Base-by-base conservation (phyloP, 495 filamentous ascomycete species). In the Gamarada debralockiae region DNA sequence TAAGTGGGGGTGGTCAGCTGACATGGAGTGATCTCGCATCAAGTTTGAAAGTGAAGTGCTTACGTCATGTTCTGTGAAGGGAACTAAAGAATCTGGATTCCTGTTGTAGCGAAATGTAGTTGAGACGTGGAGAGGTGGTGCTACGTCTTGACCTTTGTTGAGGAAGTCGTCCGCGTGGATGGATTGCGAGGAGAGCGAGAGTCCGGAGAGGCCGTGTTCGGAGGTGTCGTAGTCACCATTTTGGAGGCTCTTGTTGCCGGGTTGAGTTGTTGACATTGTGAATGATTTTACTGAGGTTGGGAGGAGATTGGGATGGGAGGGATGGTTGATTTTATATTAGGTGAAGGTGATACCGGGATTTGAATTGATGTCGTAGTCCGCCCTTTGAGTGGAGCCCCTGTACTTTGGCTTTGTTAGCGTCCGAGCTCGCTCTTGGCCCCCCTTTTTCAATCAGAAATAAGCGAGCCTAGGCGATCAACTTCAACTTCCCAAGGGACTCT, bases 91-190 rank as follows among this genome's bases (percentile, higher is more conserved):
- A 7, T 82, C 72, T 1, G 89, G 89, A 63, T 92, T 73, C 12
- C 70, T 61, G 23, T 80, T 70, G 37, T 40, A 40, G 1, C 37
- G 37, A 21, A 6, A 40, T 40, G 37, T 40, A n/a, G 92, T 95
- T 37, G 89, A 86, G 59, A 92, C 76, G 66, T 95, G 92, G 56
- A 97, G 74, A 2, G 90, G 78, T 48, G 92, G 90, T 33, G 91
- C 87, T 41, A 97, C 87, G 61, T 90, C 88, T 38, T 79, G 73
- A 58, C 80, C 78, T 38, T 73, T 68, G 70, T 87, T 86, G 48
- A 92, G 73, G 57, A 69, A 71, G 70, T 96, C 89, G 57, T 95
- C 92, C 46, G 85, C 89, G 70, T 97, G 92, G 53, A 97, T 74
- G n/a, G 85, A 81, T 42, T 80, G 80, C 21, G 91, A 93, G 21